Evolutionary conservation across 1,284 basidiomycete genomes (phyloP).

Genomic region (Austroboletus niveus): DNA sequence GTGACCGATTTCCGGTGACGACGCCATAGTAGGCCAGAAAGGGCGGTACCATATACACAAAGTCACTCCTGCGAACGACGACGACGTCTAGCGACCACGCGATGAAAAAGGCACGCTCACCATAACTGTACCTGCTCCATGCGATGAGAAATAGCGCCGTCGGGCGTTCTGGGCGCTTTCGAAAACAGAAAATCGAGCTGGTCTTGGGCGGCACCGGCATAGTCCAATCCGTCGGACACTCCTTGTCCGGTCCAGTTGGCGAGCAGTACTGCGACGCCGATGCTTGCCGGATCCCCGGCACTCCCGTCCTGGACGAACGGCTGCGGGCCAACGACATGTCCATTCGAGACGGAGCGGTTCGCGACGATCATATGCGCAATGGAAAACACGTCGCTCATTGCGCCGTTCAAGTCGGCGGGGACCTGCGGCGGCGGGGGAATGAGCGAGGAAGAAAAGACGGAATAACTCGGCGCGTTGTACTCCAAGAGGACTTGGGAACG

Average conservation of each 20-base stretch:
- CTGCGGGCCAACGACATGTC: conserved; percentile 44
- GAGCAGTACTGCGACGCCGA: conserved; percentile 78
- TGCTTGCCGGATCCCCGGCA: conserved; percentile 80
- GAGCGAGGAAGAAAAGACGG: conserved; percentile 46
- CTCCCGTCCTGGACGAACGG: conserved; percentile 54
- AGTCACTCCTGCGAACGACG: conserved; percentile 58
- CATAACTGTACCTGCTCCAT: conserved; percentile 66
- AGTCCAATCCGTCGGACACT: conserved; percentile 44
- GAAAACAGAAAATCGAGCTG: conserved; percentile 73
- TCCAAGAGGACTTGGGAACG: conserved; percentile 60
- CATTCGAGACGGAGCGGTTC: conserved; percentile 41
- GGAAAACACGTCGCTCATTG: conserved; percentile 52
- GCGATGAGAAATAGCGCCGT: conserved; percentile 84
- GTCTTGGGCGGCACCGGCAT: conserved; percentile 62
- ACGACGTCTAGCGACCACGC: too few species aligned
- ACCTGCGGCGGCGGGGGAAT: conserved; percentile 42
- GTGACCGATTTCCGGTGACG: conserved; percentile 60
- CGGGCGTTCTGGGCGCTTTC: conserved; percentile 61
- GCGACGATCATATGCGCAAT: conserved; percentile 58
- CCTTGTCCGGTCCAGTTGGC: conserved; percentile 68
- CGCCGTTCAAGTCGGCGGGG: conserved; percentile 35
- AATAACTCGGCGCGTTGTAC: conserved; percentile 47
- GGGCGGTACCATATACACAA: conserved; percentile 87
- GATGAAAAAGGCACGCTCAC: conserved; percentile 36
- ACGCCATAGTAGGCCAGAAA: conserved; percentile 90